These are phyloP conservation scores for Calonectria henricotiae DNA, from an alignment of 2,329 filamentous ascomycete genomes.

Conservation along the genomic window DNA sequence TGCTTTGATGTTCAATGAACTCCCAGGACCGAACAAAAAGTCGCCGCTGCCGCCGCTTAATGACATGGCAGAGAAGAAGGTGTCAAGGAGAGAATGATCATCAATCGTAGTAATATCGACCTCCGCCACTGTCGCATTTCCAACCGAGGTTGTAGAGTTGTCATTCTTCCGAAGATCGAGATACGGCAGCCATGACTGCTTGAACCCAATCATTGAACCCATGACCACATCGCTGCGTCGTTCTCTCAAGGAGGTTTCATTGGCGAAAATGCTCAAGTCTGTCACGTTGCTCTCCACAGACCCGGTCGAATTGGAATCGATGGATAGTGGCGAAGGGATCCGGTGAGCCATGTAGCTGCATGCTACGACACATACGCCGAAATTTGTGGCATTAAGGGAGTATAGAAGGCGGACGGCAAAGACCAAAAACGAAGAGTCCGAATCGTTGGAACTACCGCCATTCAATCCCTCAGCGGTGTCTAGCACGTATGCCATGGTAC, in stretches of 20 bases:
- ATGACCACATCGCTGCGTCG: neutral
- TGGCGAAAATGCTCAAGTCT: slow-evolving; percentile 14
- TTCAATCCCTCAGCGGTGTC: neutral
- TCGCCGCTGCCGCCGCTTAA: neutral
- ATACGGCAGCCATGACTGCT: neutral
- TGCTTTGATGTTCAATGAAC: neutral
- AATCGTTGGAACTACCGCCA: neutral
- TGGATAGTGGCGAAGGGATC: slow-evolving; percentile 3
- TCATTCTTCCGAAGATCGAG: neutral
- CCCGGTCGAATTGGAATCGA: slow-evolving; percentile 5
- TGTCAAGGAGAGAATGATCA: neutral
- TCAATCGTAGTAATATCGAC: neutral
- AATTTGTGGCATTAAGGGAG: neutral
- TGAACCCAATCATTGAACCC: slow-evolving; percentile 4
- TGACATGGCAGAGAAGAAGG: neutral
- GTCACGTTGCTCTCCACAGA: slow-evolving; percentile 21
- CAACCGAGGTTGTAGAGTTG: neutral
- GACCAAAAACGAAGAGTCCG: neutral
- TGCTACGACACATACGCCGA: slow-evolving; percentile 10
- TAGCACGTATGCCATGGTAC: neutral
- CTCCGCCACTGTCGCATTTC: neutral
- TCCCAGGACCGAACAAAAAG: slow-evolving; percentile 6
- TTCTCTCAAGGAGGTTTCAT: neutral
- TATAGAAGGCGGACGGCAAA: slow-evolving; percentile 1
- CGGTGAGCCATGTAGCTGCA: slow-evolving; percentile 28